Evolutionary conservation across 163 green algal species (phyloP), one percentile per base, ranked within the genome.

Genomic region (Trebouxia gelatinosa): DNA sequence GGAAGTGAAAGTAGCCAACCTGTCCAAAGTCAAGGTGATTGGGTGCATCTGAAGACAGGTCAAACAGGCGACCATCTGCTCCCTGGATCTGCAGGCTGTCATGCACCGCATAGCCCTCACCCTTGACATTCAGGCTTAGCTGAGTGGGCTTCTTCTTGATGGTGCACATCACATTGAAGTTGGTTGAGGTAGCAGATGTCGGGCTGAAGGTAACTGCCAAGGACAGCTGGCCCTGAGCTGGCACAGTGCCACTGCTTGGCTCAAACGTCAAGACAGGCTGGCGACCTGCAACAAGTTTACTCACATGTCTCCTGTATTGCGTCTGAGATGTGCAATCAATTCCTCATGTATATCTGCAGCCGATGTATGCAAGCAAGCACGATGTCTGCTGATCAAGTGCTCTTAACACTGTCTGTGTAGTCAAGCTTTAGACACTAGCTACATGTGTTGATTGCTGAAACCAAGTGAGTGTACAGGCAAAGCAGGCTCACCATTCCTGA

Each of bases 21-120:
- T 93, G 83, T 0, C 92, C 92, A 85, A 94, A 94, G 84, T 95
- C 91, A 23, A 95, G n/a, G 0, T 68, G 71, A 81, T 96, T 96
- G 34, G 74, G 46, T 3, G 78, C 78, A 6, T 79, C 46, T 6
- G 84, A 71, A 35, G 83, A 83, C 64, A 93, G 84, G 28, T 92
- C 37, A 0, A 78, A 80, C 66, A 59, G 81, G 19, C 43, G 38
- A 11, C 87, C 87, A 77, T 94, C 85, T 17, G 83, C 61, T n/a
- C 80, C 68, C 81, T 95, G 89, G 50, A 94, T 81, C 72, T 89
- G 68, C 78, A 96, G 74, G 51, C 58, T 62, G 40, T 91, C 84
- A 70, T 91, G 87, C 62, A 95, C 88, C 2, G 83, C 84, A 58
- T 91, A 93, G 50, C 92, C 92, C 79, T 95, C 92, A 68, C 92